phyloP scores from a whole-genome alignment of 805 yeast species.

The Blastobotrys muscicola region DNA sequence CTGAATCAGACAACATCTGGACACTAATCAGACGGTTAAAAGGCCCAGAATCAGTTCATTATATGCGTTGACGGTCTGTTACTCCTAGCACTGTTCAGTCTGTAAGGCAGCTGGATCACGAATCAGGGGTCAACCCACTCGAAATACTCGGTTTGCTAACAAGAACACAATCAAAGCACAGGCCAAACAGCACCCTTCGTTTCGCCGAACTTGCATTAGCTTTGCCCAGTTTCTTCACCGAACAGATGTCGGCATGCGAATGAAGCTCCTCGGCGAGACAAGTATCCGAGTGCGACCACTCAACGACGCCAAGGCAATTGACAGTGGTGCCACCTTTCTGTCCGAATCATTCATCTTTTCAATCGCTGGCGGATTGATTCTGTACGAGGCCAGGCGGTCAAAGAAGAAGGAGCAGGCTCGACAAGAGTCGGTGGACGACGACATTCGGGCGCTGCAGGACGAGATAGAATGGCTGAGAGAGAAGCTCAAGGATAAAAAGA shows the following conservation, averaged over 20 bases:
- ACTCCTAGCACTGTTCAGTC: too few relatives aligned
- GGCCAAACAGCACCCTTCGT: slow-evolving; percentile 61
- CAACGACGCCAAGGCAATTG: slow-evolving; percentile 74
- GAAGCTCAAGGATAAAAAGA: slow-evolving; percentile 28
- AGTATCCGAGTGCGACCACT: slow-evolving; percentile 58
- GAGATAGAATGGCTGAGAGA: slow-evolving; percentile 51
- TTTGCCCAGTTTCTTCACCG: slow-evolving; percentile 67
- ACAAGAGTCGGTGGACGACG: slow-evolving; percentile 61
- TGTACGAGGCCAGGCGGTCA: slow-evolving; percentile 63
- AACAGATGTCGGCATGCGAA: slow-evolving; percentile 53
- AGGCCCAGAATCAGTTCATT: too few relatives aligned
- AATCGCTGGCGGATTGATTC: slow-evolving; percentile 68
- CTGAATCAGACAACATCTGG: too few relatives aligned
- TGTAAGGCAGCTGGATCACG: too few relatives aligned
- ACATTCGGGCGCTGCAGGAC: slow-evolving; percentile 56
- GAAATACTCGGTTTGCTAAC: slow-evolving; percentile 1
- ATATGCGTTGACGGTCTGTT: too few relatives aligned
- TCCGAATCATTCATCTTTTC: slow-evolving; percentile 70
- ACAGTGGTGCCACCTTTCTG: slow-evolving; percentile 68
- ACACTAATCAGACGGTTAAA: too few relatives aligned
- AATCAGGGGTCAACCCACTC: neutral
- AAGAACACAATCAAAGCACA: slow-evolving; percentile 56
- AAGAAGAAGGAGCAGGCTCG: slow-evolving; percentile 53
- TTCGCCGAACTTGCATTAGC: slow-evolving; percentile 51
- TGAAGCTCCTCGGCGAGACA: slow-evolving; percentile 47